Evolutionary conservation across 164 flowering plant genomes (phyloP).

Genomic region (Liquidambar formosana): DNA sequence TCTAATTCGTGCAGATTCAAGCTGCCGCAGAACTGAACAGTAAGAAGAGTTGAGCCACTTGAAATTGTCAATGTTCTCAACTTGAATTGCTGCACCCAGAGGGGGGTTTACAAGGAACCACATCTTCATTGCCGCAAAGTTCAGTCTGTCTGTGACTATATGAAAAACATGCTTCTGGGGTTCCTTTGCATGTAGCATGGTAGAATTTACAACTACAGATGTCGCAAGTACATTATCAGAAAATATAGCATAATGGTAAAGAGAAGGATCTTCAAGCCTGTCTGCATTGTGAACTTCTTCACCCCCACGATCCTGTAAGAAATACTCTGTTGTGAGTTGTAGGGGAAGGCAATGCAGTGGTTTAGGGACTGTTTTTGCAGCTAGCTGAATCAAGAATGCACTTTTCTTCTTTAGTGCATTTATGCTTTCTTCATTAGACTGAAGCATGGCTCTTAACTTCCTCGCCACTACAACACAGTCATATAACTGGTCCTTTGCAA

Average conservation of each 20-base stretch:
- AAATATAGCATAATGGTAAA: conserved; percentile 92
- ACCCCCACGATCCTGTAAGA: conserved; percentile 32
- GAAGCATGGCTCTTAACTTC: conserved; percentile 91
- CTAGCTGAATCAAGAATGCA: conserved; percentile 83
- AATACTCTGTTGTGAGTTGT: conserved; percentile 73
- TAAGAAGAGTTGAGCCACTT: conserved; percentile 97
- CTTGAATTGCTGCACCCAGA: conserved; percentile 55
- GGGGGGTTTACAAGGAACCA: conserved; percentile 87
- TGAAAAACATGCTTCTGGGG: conserved; percentile 97
- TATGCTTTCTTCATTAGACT: conserved; percentile 64
- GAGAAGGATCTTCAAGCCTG: conserved; percentile 71
- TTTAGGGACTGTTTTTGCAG: conserved; percentile 87
- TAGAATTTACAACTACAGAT: conserved; percentile 94
- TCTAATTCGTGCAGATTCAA: conserved; percentile 76
- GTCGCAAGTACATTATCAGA: conserved; percentile 97
- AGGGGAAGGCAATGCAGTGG: conserved; percentile 87
- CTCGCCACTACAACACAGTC: conserved; percentile 66
- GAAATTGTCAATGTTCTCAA: conserved; percentile 83
- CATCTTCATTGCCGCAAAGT: conserved; percentile 92
- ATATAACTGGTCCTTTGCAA: conserved; percentile 79
- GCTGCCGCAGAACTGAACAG: conserved; percentile 91
- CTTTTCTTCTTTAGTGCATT: conserved; percentile 65
- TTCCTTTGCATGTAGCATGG: conserved; percentile 64
- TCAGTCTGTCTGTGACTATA: conserved; percentile 85
- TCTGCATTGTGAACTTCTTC: conserved; percentile 32